Evolutionary conservation across 345 rosid species (phyloP), one percentile per base, ranked within the genome.

Genomic region (Erucastrum elatum): DNA sequence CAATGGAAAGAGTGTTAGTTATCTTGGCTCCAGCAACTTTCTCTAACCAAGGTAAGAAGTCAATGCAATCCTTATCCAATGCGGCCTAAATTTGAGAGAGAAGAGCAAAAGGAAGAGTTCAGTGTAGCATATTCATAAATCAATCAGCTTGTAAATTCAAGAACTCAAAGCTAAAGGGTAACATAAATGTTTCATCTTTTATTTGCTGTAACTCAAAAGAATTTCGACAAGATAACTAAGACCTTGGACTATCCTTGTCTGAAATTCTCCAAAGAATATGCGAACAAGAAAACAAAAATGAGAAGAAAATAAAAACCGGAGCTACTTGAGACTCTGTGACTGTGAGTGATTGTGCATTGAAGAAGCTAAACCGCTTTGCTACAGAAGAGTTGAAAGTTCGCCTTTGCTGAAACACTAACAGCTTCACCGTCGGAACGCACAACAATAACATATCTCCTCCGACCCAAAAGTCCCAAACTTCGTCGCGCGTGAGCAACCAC

Each of bases 41-140:
- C 81, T 90, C 93, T 81, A 94, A 75, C 97, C 98, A 94, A 4
- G 93, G 92, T 85, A 94, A 82, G 81, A 94, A 94, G 46, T 80
- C 89, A 56, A 65, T 77, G 73, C 84, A 84, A 2, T 75, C 91
- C 66, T 80, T 80, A 9, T 87, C 88, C 68, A 72, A 58, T 72
- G 53, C 61, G 66, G 64, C 75, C 68, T 68, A 81, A 5, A n/a
- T n/a, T n/a, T n/a, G 21, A 21, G 21, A 21, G 21, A 21, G n/a
- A 21, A n/a, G 21, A 21, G 21, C 21, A 21, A 21, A 21, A 21
- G 21, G 21, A 21, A 21, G 21, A 21, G 21, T 21, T 21, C 21
- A 21, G 21, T 21, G 21, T 21, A 21, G 21, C 21, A 16, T 11
- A 13, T 49, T 39, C 49, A 64, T 64, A 77, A 58, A 77, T 71